Evolutionary conservation across 176 grass and related monocot species (phyloP).

Genomic region (Aegilops longissima): DNA sequence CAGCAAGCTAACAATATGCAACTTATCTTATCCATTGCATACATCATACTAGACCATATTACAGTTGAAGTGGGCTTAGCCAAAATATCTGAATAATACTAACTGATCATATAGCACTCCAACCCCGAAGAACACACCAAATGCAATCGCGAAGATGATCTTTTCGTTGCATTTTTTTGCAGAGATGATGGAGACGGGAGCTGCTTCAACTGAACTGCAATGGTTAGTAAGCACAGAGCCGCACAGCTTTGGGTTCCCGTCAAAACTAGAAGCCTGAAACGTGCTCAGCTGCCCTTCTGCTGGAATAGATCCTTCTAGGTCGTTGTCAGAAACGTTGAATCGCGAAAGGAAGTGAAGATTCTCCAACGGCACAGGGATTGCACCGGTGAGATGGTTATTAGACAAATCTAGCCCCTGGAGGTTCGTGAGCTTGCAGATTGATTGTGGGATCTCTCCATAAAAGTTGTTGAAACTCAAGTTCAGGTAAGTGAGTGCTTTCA

Average conservation of each 20-base stretch:
- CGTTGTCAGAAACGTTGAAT: slow-evolving; percentile 20
- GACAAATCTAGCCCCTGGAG: slow-evolving; percentile 27
- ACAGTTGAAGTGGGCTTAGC: not conserved
- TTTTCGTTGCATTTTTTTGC: not conserved
- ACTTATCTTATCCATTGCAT: too few species aligned
- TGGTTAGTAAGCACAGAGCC: not conserved
- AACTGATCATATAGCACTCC: not conserved
- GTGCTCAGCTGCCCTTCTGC: slow-evolving; percentile 13
- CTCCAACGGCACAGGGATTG: not conserved
- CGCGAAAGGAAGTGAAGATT: slow-evolving; percentile 14
- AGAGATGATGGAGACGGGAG: not conserved
- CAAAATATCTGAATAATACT: not conserved
- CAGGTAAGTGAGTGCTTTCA: too few species aligned
- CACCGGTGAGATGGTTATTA: slow-evolving; percentile 3
- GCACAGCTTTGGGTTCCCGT: slow-evolving; percentile 23
- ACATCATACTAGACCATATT: not conserved
- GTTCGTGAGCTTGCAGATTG: not conserved
- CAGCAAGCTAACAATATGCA: not conserved
- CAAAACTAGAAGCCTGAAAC: not conserved
- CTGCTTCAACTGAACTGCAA: not conserved
- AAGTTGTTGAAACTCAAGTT: slow-evolving; percentile 1
- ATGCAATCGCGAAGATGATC: not conserved
- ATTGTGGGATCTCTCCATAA: slow-evolving; percentile 13
- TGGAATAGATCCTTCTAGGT: slow-evolving; percentile 24
- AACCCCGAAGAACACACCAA: not conserved